Conservation (phyloP, 192 early-diverging fungal genomes). For the Rhizophagus clarus region DNA sequence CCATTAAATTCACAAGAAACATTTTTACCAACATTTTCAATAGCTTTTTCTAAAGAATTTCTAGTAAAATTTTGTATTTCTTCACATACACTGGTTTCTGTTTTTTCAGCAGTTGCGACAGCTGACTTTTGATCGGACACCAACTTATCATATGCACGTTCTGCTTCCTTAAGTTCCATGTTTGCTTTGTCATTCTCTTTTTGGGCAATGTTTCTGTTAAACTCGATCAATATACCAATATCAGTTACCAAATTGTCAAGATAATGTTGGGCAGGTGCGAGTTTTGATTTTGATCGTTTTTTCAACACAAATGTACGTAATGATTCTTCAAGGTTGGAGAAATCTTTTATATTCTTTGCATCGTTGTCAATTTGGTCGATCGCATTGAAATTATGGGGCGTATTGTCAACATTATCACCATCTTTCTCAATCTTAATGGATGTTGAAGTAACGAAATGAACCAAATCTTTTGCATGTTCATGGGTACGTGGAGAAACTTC, state of each 20-base stretch:
- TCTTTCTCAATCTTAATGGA: conserved; percentile 37
- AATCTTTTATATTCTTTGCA: conserved; percentile 49
- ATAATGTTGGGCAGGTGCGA: conserved; percentile 93
- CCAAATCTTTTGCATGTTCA: conserved; percentile 85
- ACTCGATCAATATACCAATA: conserved; percentile 68
- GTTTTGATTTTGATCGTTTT: conserved; percentile 92
- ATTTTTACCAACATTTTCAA: conserved; percentile 69
- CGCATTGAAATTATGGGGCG: conserved; percentile 37
- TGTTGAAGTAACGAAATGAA: conserved; percentile 94
- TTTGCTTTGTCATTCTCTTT: conserved; percentile 64
- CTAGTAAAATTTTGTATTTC: conserved; percentile 52
- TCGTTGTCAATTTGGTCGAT: conserved; percentile 31
- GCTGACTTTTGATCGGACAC: conserved; percentile 71
- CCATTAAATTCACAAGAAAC: conserved; percentile 76
- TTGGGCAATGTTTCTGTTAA: conserved; percentile 66
- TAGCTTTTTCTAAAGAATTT: conserved; percentile 48
- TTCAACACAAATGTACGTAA: conserved; percentile 93
- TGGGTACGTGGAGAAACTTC: conserved; percentile 94
- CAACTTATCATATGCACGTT: conserved; percentile 78
- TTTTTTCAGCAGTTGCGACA: conserved; percentile 60
- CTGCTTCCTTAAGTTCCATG: conserved; percentile 59
- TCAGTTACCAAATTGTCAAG: conserved; percentile 85
- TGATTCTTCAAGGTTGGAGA: conserved; percentile 81
- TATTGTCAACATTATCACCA: conserved; percentile 14
- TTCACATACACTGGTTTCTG: conserved; percentile 61